Percentiles rank a stretch among this genome's conserved stretches.
Conservation (phyloP, 169 alveolate species). For the Condylostoma magnum region DNA sequence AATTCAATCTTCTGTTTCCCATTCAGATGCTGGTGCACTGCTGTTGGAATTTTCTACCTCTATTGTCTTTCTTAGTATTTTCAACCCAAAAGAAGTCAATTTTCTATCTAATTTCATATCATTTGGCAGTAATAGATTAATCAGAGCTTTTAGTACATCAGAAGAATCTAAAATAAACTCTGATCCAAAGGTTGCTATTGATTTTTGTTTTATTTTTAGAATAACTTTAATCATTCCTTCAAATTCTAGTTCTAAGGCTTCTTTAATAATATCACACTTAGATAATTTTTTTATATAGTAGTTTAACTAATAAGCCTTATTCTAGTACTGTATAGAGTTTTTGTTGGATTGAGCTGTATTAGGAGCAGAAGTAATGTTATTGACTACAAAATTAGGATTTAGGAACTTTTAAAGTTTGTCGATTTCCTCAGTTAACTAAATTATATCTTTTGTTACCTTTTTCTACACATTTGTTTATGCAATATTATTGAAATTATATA, state of each 20-base stretch:
- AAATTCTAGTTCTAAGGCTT: not conserved
- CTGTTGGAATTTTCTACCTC: conserved; percentile 33
- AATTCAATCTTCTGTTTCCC: conserved; percentile 48
- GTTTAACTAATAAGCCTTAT: too few relatives aligned
- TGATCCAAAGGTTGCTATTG: not conserved
- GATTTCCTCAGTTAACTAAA: too few relatives aligned
- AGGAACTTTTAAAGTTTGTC: too few relatives aligned
- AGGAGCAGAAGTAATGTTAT: too few relatives aligned
- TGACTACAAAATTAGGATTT: too few relatives aligned
- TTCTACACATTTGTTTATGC: too few relatives aligned
- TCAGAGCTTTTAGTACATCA: not conserved
- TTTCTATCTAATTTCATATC: not conserved
- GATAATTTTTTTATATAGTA: not conserved
- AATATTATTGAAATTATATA: too few relatives aligned
- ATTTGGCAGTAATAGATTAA: not conserved
- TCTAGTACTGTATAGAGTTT: too few relatives aligned
- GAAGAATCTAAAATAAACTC: not conserved
- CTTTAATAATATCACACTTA: not conserved
- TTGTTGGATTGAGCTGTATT: too few relatives aligned
- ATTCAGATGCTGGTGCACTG: conserved; percentile 47
- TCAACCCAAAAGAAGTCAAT: not conserved
- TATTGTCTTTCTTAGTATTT: conserved; percentile 30
- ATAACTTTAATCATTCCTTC: not conserved
- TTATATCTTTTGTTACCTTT: too few relatives aligned
- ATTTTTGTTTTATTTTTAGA: not conserved